Percentiles rank a stretch among this genome's conserved stretches.
phyloP scores from a whole-genome alignment of 305 asterid species.

The Withania somnifera region DNA sequence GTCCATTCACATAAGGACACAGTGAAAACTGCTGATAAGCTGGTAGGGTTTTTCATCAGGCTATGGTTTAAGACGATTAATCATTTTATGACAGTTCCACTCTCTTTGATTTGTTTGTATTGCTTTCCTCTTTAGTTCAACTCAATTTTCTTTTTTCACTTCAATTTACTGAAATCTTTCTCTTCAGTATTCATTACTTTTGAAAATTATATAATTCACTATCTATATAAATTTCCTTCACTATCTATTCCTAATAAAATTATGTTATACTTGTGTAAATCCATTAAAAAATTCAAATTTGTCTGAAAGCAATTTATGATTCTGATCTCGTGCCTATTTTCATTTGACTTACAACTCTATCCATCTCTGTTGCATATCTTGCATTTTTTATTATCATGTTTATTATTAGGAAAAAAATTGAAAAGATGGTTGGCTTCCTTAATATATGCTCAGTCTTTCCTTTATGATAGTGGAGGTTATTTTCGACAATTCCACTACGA shows the following conservation, averaged over 20 bases:
- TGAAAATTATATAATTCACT: not conserved
- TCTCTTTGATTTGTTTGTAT: not conserved
- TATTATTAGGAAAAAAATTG: not conserved
- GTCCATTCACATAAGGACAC: conserved; percentile 98
- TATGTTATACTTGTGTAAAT: not conserved
- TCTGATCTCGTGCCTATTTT: not conserved
- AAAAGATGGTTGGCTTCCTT: not conserved
- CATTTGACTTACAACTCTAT: not conserved
- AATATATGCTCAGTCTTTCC: not conserved
- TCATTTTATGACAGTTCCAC: not conserved
- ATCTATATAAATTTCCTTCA: not conserved
- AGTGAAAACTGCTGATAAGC: conserved; percentile 84
- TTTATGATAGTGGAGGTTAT: not conserved
- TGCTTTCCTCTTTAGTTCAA: not conserved
- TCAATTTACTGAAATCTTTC: not conserved
- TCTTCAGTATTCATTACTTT: not conserved
- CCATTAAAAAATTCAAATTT: not conserved
- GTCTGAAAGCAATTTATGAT: not conserved
- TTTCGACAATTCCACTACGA: not conserved
- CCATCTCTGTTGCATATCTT: not conserved
- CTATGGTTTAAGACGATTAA: not conserved
- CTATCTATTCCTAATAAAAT: not conserved
- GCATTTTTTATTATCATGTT: not conserved
- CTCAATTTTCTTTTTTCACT: not conserved
- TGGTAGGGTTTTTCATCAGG: conserved; percentile 38